These are phyloP conservation scores for Zizania palustris DNA, from an alignment of 202 grass and related monocot genomes.

Conservation along the genomic window DNA sequence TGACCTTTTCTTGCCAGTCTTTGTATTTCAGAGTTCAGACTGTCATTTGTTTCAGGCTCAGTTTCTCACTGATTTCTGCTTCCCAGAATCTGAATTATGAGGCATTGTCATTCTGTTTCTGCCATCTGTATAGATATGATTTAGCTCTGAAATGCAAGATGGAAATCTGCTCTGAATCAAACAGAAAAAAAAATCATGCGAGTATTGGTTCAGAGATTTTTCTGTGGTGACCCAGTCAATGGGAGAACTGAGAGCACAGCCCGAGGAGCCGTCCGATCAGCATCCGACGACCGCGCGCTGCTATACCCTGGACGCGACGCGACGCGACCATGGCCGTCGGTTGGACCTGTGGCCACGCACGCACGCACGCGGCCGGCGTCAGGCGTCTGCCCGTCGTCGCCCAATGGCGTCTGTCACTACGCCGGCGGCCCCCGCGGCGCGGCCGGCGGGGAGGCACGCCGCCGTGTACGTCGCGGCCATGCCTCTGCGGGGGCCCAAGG, in stretches of 20 bases:
- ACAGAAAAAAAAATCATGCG: neutral
- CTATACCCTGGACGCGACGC: neutral
- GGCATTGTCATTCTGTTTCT: slow-evolving; percentile 4
- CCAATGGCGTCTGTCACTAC: neutral
- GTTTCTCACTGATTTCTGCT: slow-evolving; percentile 3
- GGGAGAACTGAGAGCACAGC: neutral
- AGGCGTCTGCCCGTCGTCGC: neutral
- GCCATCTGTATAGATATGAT: neutral
- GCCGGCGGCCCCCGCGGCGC: slow-evolving; percentile 3
- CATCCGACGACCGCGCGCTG: neutral
- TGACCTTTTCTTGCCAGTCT: slow-evolving; percentile 7
- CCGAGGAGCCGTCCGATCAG: neutral
- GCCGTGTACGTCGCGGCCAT: slow-evolving; percentile 78
- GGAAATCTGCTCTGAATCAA: neutral
- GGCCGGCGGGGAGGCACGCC: slow-evolving; percentile 22
- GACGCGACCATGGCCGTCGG: neutral
- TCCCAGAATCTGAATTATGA: neutral
- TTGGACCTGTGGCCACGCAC: slow-evolving; percentile 28
- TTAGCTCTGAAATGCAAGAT: neutral
- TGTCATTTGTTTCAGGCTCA: neutral
- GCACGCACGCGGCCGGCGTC: slow-evolving; percentile 3
- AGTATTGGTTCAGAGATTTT: neutral
- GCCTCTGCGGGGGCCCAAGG: slow-evolving; percentile 61
- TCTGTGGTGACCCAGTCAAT: neutral
- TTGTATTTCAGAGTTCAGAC: slow-evolving; percentile 26